A percentile compares a stretch with the other conserved stretches of the same genome.
Evolutionary conservation across 352 stramenopile species (phyloP).

Genomic region (Phytopythium sindhum): DNA sequence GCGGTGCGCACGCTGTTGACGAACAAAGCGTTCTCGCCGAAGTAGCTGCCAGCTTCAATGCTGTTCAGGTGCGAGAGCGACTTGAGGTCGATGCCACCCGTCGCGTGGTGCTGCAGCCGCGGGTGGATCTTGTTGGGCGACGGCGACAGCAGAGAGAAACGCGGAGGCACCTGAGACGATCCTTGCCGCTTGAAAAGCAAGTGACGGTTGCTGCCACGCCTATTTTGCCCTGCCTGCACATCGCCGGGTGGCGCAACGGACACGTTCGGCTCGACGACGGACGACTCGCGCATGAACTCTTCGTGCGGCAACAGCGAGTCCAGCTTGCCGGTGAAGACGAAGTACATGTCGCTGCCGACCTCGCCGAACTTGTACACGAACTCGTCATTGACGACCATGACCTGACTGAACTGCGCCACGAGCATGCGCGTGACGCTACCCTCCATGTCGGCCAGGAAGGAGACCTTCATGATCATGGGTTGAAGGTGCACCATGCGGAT

Average conservation of each 20-base stretch:
- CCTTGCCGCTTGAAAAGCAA: constrained; percentile 4
- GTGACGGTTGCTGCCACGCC: background rate
- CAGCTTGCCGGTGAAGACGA: constrained; percentile 63
- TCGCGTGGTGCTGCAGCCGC: constrained; percentile 15
- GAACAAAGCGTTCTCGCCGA: constrained; percentile 68
- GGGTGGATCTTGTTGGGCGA: constrained; percentile 15
- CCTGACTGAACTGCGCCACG: constrained; percentile 63
- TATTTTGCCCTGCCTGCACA: background rate
- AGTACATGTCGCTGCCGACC: constrained; percentile 71
- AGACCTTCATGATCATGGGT: constrained; percentile 68
- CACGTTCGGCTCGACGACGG: constrained; percentile 22
- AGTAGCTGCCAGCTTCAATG: constrained; percentile 49
- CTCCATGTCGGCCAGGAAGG: constrained; percentile 54
- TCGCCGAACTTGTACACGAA: constrained; percentile 65
- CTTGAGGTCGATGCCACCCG: constrained; percentile 15
- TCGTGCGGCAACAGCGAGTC: constrained; percentile 42
- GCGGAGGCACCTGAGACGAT: background rate
- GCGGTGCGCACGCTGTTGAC: constrained; percentile 55
- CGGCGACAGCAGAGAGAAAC: background rate
- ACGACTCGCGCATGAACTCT: constrained; percentile 24
- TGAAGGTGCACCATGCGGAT: constrained; percentile 65
- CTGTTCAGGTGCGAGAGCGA: constrained; percentile 50
- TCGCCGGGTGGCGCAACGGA: background rate
- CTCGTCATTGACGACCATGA: constrained; percentile 56
- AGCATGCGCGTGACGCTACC: constrained; percentile 61